Evolutionary conservation across 2,329 filamentous ascomycete genomes (phyloP).

Genomic region (Diplodia intermedia): DNA sequence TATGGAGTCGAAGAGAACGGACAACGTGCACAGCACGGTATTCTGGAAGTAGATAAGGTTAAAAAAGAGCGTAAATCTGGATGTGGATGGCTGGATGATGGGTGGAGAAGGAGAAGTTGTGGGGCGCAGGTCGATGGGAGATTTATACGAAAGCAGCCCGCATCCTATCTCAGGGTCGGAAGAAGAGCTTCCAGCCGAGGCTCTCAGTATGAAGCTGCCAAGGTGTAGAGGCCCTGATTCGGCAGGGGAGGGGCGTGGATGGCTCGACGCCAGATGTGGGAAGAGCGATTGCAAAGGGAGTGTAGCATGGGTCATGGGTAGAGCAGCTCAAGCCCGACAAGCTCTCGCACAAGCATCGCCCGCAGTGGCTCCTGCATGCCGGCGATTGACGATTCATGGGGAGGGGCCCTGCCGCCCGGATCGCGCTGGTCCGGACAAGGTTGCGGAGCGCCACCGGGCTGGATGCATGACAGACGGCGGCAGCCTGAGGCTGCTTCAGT

Average conservation of each 20-base stretch:
- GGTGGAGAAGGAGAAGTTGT: not conserved
- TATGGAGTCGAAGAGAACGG: conserved; percentile 11
- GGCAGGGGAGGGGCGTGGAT: not conserved
- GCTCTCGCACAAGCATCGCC: conserved; percentile 19
- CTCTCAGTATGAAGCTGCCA: conserved; percentile 6
- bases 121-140: not conserved
- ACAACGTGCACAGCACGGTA: conserved; percentile 20
- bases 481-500: conserved; percentile 15
- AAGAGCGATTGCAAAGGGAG: not conserved
- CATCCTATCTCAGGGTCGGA: not conserved
- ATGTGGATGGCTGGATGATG: conserved; percentile 14
- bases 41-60: conserved; percentile 18
- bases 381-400: conserved; percentile 7
- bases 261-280: conserved; percentile 11
- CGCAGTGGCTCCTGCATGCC: not conserved
- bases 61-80: conserved; percentile 25
- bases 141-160: conserved; percentile 2
- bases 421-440: not conserved
- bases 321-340: not conserved
- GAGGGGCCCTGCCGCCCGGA: conserved; percentile 5
- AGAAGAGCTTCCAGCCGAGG: not conserved
- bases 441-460: conserved; percentile 1
- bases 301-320: conserved; percentile 16
- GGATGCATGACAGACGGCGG: conserved; percentile 14
- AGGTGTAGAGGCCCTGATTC: conserved; percentile 5